These are phyloP conservation scores for Amoeboaphelidium protococcarum DNA, from an alignment of 371 early-diverging fungal species.

Conservation along the genomic window DNA sequence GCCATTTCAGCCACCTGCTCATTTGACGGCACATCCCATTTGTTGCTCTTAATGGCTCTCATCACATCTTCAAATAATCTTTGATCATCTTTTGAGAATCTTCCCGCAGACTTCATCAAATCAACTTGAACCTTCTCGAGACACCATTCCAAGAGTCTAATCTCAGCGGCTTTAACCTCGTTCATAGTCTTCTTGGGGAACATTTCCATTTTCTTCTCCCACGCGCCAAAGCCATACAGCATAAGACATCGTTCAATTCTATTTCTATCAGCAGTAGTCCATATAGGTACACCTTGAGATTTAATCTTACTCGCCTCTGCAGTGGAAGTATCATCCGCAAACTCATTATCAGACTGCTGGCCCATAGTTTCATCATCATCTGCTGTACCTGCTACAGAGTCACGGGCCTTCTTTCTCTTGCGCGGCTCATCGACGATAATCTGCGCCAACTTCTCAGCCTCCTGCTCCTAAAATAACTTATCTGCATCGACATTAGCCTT, in stretches of 20 bases:
- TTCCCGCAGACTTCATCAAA: too few relatives aligned
- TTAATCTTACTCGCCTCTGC: slow-evolving; percentile 4
- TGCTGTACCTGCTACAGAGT: slow-evolving; percentile 16
- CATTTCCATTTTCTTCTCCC: slow-evolving; percentile 28
- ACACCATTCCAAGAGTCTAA: slow-evolving; percentile 2
- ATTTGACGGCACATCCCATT: neutral
- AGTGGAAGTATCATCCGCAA: slow-evolving; percentile 4
- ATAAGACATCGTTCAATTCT: slow-evolving; percentile 53
- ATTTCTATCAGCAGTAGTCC: slow-evolving; percentile 45
- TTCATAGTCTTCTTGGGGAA: slow-evolving; percentile 27
- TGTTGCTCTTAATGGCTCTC: neutral
- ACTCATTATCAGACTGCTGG: slow-evolving; percentile 10
- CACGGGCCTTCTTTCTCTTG: slow-evolving; percentile 5
- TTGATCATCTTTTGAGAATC: neutral
- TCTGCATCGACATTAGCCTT: slow-evolving; percentile 43
- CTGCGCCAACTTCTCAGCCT: slow-evolving; percentile 10
- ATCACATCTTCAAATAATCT: neutral
- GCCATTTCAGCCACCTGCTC: neutral
- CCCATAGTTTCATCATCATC: slow-evolving; percentile 20
- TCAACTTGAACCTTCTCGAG: neutral
- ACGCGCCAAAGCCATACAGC: slow-evolving; percentile 47
- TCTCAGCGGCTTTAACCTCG: slow-evolving; percentile 8
- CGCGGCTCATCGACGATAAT: slow-evolving; percentile 5
- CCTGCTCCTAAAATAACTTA: slow-evolving; percentile 16
- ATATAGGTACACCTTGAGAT: slow-evolving; percentile 7